Evolutionary conservation across 768 basidiomycete genomes (phyloP).

Genomic region (Neoboletus brunneissimus): DNA sequence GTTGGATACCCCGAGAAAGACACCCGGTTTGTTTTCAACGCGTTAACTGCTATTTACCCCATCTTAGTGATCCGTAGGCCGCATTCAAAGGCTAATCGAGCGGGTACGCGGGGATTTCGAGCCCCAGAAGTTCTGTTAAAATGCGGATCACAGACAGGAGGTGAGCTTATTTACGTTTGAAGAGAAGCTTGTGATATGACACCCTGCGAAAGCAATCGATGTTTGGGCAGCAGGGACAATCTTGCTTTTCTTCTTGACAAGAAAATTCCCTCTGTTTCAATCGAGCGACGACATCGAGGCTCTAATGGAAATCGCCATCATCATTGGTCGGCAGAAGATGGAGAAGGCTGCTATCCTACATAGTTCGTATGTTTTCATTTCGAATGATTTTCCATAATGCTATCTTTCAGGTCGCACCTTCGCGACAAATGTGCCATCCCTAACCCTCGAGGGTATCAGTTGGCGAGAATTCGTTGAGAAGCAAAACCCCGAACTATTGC

Average conservation of each 20-base stretch:
- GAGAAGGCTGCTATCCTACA: slow-evolving; percentile 86
- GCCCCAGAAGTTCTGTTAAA: slow-evolving; percentile 96
- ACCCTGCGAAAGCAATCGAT: slow-evolving; percentile 70
- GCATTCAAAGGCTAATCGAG: slow-evolving; percentile 88
- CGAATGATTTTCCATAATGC: slow-evolving; percentile 1
- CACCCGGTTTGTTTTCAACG: slow-evolving; percentile 46
- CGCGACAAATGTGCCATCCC: slow-evolving; percentile 82
- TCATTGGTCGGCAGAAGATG: slow-evolving; percentile 80
- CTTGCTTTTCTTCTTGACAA: slow-evolving; percentile 84
- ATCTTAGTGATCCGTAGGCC: slow-evolving; percentile 46
- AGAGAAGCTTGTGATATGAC: slow-evolving; percentile 9
- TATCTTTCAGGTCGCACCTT: slow-evolving; percentile 73
- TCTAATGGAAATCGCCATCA: slow-evolving; percentile 87
- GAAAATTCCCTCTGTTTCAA: slow-evolving; percentile 92
- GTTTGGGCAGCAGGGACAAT: slow-evolving; percentile 96
- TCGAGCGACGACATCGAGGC: slow-evolving; percentile 94
- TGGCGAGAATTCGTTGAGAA: slow-evolving; percentile 75
- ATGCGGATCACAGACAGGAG: slow-evolving; percentile 89
- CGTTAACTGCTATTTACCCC: neutral
- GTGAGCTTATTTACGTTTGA: slow-evolving; percentile 43
- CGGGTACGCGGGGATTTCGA: slow-evolving; percentile 94
- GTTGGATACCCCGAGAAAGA: slow-evolving; percentile 82
- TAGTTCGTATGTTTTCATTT: slow-evolving; percentile 50
- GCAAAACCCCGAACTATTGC: slow-evolving; percentile 69
- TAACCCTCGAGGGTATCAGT: slow-evolving; percentile 61